Evolutionary conservation across 75 land plant genomes (phyloP).

Genomic region (Picea glauca): DNA sequence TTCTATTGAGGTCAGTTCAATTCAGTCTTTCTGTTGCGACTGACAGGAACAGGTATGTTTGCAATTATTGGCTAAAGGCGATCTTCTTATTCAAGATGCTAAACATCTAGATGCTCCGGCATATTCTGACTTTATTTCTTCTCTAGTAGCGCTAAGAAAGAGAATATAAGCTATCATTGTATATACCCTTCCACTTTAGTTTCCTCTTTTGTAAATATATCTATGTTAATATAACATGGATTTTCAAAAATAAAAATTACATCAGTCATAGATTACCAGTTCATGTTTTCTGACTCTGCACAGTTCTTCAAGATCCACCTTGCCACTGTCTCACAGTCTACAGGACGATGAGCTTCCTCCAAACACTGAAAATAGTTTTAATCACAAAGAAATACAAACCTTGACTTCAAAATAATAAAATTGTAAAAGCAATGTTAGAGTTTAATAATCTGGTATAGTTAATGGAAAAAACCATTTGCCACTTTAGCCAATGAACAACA

Average conservation of each 20-base stretch:
- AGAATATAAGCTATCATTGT: no score
- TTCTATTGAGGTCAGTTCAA: no score
- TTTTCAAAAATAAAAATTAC: not conserved
- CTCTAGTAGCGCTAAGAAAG: no score
- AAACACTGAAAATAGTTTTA: constrained; percentile 54
- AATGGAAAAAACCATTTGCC: not conserved
- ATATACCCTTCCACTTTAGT: no score
- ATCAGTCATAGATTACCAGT: constrained; percentile 47
- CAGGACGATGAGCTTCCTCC: constrained; percentile 95
- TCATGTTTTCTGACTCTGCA: constrained; percentile 95
- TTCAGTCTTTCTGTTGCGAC: no score
- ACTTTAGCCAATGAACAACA: not conserved
- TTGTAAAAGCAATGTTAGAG: not conserved
- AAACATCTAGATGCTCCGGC: no score
- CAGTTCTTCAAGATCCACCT: constrained; percentile 93
- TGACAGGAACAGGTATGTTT: no score
- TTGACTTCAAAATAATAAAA: not conserved
- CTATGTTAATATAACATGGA: not conserved
- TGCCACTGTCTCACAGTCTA: constrained; percentile 84
- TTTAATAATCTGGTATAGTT: not conserved
- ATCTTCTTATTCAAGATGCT: no score
- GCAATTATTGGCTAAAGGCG: no score
- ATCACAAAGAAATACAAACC: not conserved
- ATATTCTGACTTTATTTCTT: no score
- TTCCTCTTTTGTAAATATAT: no score